A percentile compares a stretch with the other conserved stretches of the same genome.
phyloP scores from a whole-genome alignment of 805 yeast genomes.

The Teunomyces panamensis region DNA sequence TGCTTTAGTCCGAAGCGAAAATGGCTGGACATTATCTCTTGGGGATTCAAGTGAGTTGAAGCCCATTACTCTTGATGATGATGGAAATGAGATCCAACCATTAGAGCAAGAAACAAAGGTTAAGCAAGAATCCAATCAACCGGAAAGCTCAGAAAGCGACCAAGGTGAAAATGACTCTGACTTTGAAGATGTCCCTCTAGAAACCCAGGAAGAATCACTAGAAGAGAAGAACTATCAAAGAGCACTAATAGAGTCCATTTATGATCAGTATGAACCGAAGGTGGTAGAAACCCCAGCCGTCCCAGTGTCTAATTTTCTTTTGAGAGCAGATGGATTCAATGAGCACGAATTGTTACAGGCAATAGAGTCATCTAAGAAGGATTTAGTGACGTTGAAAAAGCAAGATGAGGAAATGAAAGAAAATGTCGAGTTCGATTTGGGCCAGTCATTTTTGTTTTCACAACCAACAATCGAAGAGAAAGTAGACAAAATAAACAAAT shows the following conservation, averaged over 20 bases:
- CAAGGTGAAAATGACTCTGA: slow-evolving; percentile 13
- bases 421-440: slow-evolving; percentile 3
- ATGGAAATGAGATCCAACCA: slow-evolving; percentile 18
- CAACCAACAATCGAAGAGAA: slow-evolving; percentile 44
- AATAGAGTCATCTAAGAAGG: slow-evolving; percentile 45
- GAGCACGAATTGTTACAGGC: slow-evolving; percentile 44
- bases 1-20: slow-evolving; percentile 67
- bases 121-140: background rate
- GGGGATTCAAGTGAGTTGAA: slow-evolving; percentile 32
- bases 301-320: background rate
- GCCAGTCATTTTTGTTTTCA: slow-evolving; percentile 6
- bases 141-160: background rate
- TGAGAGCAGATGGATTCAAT: slow-evolving; percentile 15
- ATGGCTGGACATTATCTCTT: slow-evolving; percentile 81
- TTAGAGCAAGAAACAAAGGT: background rate
- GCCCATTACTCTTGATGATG: slow-evolving; percentile 53
- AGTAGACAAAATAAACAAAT: slow-evolving; percentile 51
- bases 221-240: slow-evolving; percentile 25
- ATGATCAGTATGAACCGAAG: slow-evolving; percentile 22
- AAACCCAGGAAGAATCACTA: slow-evolving; percentile 16
- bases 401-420: slow-evolving; percentile 9
- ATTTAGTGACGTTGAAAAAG: slow-evolving; percentile 28
- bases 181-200: slow-evolving; percentile 25
- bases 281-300: background rate
- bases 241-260: slow-evolving; percentile 37